phyloP scores from a whole-genome alignment of 345 rosid genomes.

The Camelina hispida region DNA sequence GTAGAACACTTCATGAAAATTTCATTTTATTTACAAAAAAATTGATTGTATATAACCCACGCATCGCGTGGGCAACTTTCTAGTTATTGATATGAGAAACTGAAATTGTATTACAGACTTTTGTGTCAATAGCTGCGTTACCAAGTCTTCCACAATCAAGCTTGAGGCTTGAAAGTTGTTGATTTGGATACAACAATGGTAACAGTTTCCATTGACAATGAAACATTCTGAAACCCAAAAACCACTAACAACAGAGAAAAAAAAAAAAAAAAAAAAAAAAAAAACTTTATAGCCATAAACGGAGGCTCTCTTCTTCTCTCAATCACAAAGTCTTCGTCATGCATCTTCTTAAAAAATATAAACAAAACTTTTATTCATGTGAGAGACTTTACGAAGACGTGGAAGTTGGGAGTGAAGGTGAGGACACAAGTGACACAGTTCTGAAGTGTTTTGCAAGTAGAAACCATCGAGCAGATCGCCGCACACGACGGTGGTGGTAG shows the following conservation, averaged over 20 bases:
- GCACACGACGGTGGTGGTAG: conserved; percentile 14
- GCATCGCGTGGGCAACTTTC: no score
- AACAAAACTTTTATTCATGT: background rate
- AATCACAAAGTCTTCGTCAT: no score
- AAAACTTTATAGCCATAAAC: no score
- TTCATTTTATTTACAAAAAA: no score
- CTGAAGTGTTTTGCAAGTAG: conserved; percentile 64
- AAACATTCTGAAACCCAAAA: conserved; percentile 35
- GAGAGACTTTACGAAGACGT: conserved; percentile 59
- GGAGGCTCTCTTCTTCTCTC: no score
- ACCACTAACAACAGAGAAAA: background rate
- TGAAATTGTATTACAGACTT: no score
- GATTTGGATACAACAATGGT: conserved; percentile 75
- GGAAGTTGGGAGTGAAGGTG: conserved; percentile 75
- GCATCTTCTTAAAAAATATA: background rate
- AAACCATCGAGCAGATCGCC: conserved; percentile 64
- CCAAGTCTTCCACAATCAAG: conserved; percentile 76
- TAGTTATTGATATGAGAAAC: no score
- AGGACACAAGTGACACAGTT: conserved; percentile 68
- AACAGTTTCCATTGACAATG: conserved; percentile 13
- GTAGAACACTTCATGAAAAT: no score
- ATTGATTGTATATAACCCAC: no score
- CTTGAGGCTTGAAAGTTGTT: conserved; percentile 69
- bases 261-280: background rate
- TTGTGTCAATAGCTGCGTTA: conserved; percentile 56